Conservation (phyloP, 768 basidiomycete genomes). For the Megacollybia marginata region DNA sequence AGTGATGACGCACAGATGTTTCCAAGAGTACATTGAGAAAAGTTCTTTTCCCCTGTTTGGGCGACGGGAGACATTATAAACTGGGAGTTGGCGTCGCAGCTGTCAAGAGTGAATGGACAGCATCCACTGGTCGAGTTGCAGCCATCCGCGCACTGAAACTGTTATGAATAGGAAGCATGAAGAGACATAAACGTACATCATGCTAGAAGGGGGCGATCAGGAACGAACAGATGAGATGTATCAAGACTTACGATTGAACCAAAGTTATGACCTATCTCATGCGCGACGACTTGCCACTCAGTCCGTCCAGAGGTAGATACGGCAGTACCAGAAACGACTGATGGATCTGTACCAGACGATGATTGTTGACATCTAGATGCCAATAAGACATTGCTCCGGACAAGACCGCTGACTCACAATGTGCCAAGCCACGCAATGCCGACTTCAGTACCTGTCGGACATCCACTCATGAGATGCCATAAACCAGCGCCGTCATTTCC, state of each 20-base stretch:
- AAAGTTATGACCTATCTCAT: constrained; percentile 85
- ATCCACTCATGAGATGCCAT: constrained; percentile 86
- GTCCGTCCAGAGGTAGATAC: constrained; percentile 71
- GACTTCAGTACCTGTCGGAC: constrained; percentile 72
- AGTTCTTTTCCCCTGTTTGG: constrained; percentile 51
- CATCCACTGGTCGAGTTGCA: constrained; percentile 54
- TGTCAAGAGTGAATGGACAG: constrained; percentile 55
- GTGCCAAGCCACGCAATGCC: constrained; percentile 89
- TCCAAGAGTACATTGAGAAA: constrained; percentile 75
- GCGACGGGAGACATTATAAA: constrained; percentile 87
- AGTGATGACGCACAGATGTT: constrained; percentile 57
- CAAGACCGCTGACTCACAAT: constrained; percentile 34
- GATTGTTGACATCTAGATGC: constrained; percentile 45
- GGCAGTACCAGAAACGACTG: constrained; percentile 70
- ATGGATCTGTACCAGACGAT: constrained; percentile 35
- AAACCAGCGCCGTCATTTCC: constrained; percentile 71
- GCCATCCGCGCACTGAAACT: constrained; percentile 65
- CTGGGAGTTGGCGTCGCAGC: constrained; percentile 57
- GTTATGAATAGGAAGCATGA: constrained; percentile 4
- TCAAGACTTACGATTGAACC: constrained; percentile 49
- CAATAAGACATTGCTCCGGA: neutral
- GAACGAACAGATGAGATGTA: no score
- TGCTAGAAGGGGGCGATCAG: neutral
- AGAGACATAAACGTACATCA: neutral
- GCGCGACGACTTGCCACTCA: constrained; percentile 79